Percentiles rank a stretch among this genome's conserved stretches.
phyloP scores from a whole-genome alignment of 202 grass and related monocot genomes.

The Setaria viridis region DNA sequence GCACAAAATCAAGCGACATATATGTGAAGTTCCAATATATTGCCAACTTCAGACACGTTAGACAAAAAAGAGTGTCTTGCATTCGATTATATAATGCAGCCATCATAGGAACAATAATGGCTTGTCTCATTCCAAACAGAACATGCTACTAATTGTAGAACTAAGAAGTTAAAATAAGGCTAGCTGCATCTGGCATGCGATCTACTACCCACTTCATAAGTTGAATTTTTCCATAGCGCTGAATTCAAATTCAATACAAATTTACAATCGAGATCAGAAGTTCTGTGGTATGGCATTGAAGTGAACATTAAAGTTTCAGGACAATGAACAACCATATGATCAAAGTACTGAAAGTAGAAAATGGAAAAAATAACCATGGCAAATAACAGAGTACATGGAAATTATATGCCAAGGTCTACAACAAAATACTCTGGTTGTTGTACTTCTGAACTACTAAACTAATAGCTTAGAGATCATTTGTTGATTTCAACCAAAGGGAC shows the following conservation, averaged over 20 bases:
- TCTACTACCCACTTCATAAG: neutral
- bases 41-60: slow-evolving; percentile 20
- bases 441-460: slow-evolving; percentile 19
- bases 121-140: slow-evolving; percentile 14
- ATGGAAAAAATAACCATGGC: neutral
- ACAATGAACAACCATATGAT: slow-evolving; percentile 29
- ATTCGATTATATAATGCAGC: slow-evolving; percentile 34
- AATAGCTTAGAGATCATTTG: neutral
- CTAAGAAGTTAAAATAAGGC: neutral
- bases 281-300: neutral
- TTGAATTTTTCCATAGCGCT: neutral
- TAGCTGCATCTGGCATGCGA: neutral
- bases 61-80: slow-evolving; percentile 15
- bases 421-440: neutral
- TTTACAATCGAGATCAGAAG: slow-evolving; percentile 29
- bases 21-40: slow-evolving; percentile 30
- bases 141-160: neutral
- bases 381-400: slow-evolving; percentile 26
- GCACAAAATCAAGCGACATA: slow-evolving; percentile 41
- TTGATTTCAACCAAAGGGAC: neutral
- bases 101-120: slow-evolving; percentile 24
- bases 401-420: slow-evolving; percentile 27
- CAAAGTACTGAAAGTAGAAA: slow-evolving; percentile 24
- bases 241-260: slow-evolving; percentile 24
- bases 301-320: slow-evolving; percentile 29